phyloP scores from a whole-genome alignment of 306 rosid species.

The Lagenaria siceraria region DNA sequence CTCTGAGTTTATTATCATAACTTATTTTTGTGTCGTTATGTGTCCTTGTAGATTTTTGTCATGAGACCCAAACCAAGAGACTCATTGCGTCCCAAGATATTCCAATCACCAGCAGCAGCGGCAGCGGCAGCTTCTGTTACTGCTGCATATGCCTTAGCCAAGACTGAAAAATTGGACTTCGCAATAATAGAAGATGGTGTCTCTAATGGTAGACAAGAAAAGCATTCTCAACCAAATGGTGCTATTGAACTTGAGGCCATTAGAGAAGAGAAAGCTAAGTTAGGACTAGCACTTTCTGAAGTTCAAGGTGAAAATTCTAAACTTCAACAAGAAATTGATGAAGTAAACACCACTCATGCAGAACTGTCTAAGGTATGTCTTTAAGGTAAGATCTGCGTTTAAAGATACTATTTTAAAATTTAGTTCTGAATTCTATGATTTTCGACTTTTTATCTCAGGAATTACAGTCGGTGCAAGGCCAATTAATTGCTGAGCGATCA shows the following conservation, averaged over 20 bases:
- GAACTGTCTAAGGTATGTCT: slow-evolving; percentile 74
- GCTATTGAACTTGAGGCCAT: slow-evolving; percentile 31
- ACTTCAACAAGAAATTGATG: slow-evolving; percentile 32
- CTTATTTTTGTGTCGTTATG: not conserved
- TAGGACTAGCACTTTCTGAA: slow-evolving; percentile 48
- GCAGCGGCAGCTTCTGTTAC: slow-evolving; percentile 97
- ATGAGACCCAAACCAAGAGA: slow-evolving; percentile 70
- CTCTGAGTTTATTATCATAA: not conserved
- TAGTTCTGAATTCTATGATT: not conserved
- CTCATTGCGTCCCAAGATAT: slow-evolving; percentile 58
- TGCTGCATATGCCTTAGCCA: slow-evolving; percentile 87
- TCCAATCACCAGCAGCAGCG: slow-evolving; percentile 93
- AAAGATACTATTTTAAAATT: not conserved
- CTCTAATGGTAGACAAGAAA: slow-evolving; percentile 28
- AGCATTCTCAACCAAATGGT: slow-evolving; percentile 21
- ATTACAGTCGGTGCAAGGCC: slow-evolving; percentile 82
- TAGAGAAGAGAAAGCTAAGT: slow-evolving; percentile 41
- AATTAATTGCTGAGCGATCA: slow-evolving; percentile 86
- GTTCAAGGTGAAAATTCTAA: slow-evolving; percentile 28
- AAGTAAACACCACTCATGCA: slow-evolving; percentile 53
- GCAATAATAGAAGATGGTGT: slow-evolving; percentile 24
- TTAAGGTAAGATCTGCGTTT: not conserved
- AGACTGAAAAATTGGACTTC: slow-evolving; percentile 58
- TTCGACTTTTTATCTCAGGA: slow-evolving; percentile 46
- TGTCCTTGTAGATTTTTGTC: slow-evolving; percentile 51